Percentiles rank a stretch among this genome's conserved stretches.
These are phyloP conservation scores for Purpureocillium takamizusanense DNA, from an alignment of 2,329 filamentous ascomycete genomes.

Conservation along the genomic window DNA sequence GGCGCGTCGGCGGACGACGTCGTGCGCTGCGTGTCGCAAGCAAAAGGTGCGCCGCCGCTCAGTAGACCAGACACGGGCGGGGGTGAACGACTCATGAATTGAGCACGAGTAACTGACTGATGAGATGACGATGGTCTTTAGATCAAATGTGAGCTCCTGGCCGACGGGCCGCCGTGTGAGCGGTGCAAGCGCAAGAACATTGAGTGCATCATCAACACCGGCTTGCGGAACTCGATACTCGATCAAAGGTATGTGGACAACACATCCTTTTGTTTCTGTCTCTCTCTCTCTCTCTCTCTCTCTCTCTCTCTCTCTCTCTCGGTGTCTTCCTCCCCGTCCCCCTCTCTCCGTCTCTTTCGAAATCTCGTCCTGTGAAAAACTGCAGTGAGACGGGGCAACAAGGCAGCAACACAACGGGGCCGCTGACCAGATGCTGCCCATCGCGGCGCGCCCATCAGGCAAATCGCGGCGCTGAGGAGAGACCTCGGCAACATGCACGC, in stretches of 20 bases:
- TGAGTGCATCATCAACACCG: conserved; percentile 4
- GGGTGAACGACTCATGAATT: too few species aligned
- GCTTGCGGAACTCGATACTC: conserved; percentile 4
- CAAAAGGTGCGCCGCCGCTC: conserved; percentile 1
- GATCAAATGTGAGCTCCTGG: conserved; percentile 5
- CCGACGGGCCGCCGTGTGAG: conserved; percentile 3
- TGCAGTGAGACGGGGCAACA: too few species aligned
- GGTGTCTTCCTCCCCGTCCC: not conserved
- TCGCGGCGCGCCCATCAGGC: too few species aligned
- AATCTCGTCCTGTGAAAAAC: too few species aligned
- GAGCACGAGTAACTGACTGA: too few species aligned
- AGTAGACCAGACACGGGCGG: too few species aligned
- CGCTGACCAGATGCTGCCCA: not conserved
- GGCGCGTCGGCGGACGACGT: conserved; percentile 1
- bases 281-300: too few species aligned
- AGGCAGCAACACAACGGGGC: too few species aligned
- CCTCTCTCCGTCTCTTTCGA: too few species aligned
- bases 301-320: too few species aligned
- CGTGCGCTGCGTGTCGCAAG: conserved; percentile 3
- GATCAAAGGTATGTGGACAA: conserved; percentile 4
- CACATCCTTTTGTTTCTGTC: too few species aligned
- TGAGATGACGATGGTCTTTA: not conserved
- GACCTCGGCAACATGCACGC: conserved; percentile 3
- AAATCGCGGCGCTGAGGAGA: conserved; percentile 1
- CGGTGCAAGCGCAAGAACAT: conserved; percentile 4